Evolutionary conservation across 164 flowering plant genomes (phyloP).

Genomic region (Berberis thunbergii): DNA sequence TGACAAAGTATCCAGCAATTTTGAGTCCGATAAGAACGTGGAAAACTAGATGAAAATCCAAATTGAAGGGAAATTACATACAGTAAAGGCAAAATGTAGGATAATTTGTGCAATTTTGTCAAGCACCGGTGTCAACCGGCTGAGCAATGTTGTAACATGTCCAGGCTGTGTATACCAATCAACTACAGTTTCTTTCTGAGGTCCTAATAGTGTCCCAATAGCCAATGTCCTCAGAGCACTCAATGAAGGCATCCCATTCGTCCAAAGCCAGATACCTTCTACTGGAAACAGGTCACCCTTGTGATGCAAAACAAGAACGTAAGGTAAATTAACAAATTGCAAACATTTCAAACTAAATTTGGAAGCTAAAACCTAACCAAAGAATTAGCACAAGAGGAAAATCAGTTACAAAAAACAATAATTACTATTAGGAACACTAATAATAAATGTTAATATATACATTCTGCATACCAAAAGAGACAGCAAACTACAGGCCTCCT

Average conservation of each 20-base stretch:
- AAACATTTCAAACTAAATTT: background rate
- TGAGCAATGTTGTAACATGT: constrained; percentile 48
- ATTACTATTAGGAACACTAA: too few species aligned
- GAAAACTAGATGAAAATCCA: background rate
- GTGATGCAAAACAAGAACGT: constrained; percentile 6
- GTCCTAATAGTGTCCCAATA: constrained; percentile 69
- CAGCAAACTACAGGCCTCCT: constrained; percentile 87
- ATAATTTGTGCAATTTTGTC: constrained; percentile 67
- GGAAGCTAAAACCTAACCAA: background rate
- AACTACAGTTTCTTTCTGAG: constrained; percentile 57
- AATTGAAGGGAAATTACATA: constrained; percentile 25
- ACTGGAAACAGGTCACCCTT: constrained; percentile 89
- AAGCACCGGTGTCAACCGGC: constrained; percentile 63
- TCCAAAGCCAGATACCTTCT: constrained; percentile 89
- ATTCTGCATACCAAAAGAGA: constrained; percentile 61
- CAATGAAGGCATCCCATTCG: constrained; percentile 72
- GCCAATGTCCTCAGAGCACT: constrained; percentile 62
- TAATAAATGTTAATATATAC: background rate
- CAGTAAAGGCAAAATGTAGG: constrained; percentile 74
- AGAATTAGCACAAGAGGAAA: too few species aligned
- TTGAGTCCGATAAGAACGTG: background rate
- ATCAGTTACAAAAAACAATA: too few species aligned
- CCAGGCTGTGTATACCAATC: constrained; percentile 74
- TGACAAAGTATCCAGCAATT: background rate
- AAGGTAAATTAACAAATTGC: background rate